Percentiles rank a stretch among this genome's conserved stretches.
These are phyloP conservation scores for Crithidia brevicula DNA, from an alignment of 208 protist species.

Conservation along the genomic window DNA sequence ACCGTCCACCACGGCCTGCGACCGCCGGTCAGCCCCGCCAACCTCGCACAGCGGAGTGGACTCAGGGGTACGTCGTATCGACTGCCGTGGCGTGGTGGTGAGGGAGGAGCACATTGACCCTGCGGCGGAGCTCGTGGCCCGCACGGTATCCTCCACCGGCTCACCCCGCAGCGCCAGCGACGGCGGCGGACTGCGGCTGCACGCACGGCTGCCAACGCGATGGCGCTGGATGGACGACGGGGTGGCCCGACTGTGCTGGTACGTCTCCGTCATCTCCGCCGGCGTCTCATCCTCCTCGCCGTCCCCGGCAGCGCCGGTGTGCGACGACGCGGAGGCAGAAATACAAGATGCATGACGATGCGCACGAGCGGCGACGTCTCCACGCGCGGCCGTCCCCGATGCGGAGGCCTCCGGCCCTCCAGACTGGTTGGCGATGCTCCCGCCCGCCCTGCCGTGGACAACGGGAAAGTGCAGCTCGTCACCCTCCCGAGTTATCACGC, in stretches of 20 bases:
- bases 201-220: slow-evolving; percentile 6
- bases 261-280: slow-evolving; percentile 11
- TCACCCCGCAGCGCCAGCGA: slow-evolving; percentile 23
- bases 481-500: slow-evolving; percentile 20
- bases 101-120: slow-evolving; percentile 9
- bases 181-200: slow-evolving; percentile 14
- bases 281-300: slow-evolving; percentile 8
- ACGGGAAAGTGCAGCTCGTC: slow-evolving; percentile 29
- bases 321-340: not conserved
- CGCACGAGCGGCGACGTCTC: slow-evolving; percentile 10
- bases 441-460: slow-evolving; percentile 32
- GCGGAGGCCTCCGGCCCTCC: not conserved
- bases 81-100: slow-evolving; percentile 21
- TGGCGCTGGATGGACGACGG: slow-evolving; percentile 30
- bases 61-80: not conserved
- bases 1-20: not conserved
- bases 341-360: slow-evolving; percentile 14
- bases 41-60: slow-evolving; percentile 7
- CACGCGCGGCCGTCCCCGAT: not conserved
- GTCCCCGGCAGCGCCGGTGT: not conserved
- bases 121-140: not conserved
- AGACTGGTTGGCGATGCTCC: slow-evolving; percentile 12
- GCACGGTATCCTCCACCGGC: slow-evolving; percentile 24
- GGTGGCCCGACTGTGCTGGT: slow-evolving; percentile 27
- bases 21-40: not conserved